Percentiles rank a stretch among this genome's conserved stretches.
Evolutionary conservation across 371 early-diverging fungal species (phyloP).

Genomic region (Nematocida ironsii): DNA sequence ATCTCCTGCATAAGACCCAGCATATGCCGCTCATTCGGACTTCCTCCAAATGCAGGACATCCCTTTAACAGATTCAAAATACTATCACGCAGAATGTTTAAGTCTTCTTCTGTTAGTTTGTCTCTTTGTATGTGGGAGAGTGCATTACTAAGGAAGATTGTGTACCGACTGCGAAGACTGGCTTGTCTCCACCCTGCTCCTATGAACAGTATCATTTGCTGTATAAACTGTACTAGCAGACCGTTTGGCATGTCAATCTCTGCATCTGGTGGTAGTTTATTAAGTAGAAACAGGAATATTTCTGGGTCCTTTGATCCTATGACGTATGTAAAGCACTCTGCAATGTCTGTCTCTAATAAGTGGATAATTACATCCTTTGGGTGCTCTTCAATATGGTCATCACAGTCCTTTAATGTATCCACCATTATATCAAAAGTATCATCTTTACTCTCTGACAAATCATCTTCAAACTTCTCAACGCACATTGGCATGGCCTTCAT

Average conservation of each 20-base stretch:
- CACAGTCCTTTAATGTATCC: conserved; percentile 29
- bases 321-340: conserved; percentile 47
- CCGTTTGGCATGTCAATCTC: conserved; percentile 28
- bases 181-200: conserved; percentile 12
- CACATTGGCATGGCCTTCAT: conserved; percentile 48
- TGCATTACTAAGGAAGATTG: conserved; percentile 35
- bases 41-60: conserved; percentile 5
- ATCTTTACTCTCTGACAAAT: conserved; percentile 48
- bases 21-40: conserved; percentile 27
- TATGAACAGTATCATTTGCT: conserved; percentile 24
- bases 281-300: conserved; percentile 44
- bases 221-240: conserved; percentile 36
- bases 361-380: conserved; percentile 46
- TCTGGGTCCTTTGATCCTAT: conserved; percentile 37
- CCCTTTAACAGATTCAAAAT: neutral
- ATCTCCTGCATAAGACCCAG: conserved; percentile 20
- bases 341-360: conserved; percentile 51
- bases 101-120: neutral
- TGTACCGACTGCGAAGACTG: conserved; percentile 16
- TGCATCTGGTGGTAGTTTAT: conserved; percentile 51
- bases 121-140: conserved; percentile 29
- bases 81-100: neutral
- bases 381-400: conserved; percentile 32
- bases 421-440: conserved; percentile 41
- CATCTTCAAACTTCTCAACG: conserved; percentile 25